Evolutionary conservation across 805 yeast genomes (phyloP).

Genomic region (Candida odintsovae): DNA sequence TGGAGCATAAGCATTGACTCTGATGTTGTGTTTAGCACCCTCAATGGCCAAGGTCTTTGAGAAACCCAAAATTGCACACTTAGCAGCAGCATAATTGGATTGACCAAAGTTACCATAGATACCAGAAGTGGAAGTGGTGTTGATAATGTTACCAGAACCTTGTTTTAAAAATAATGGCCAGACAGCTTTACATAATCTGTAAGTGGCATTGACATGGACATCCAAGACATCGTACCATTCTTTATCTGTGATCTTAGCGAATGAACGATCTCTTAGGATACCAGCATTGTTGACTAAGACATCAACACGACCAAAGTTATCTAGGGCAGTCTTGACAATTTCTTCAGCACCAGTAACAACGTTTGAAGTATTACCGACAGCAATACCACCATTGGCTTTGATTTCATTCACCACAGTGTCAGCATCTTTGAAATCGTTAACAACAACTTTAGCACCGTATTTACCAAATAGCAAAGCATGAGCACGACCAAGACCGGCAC

Average conservation of each 20-base stretch:
- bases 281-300: conserved; percentile 92
- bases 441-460: conserved; percentile 93
- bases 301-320: conserved; percentile 77
- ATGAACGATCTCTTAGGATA: conserved; percentile 83
- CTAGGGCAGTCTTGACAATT: conserved; percentile 72
- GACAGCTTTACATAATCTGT: conserved; percentile 74
- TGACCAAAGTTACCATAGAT: conserved; percentile 98
- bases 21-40: conserved; percentile 74
- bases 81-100: conserved; percentile 92
- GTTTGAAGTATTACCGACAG: conserved; percentile 79
- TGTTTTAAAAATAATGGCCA: conserved; percentile 87
- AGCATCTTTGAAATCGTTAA: conserved; percentile 83
- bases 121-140: conserved; percentile 93
- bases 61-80: conserved; percentile 81
- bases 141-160: conserved; percentile 74
- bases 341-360: conserved; percentile 70
- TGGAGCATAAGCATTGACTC: conserved; percentile 85
- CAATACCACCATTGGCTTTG: conserved; percentile 63
- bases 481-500: conserved; percentile 88
- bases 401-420: conserved; percentile 70
- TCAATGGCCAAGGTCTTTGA: conserved; percentile 85
- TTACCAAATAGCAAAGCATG: conserved; percentile 82
- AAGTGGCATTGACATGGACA: conserved; percentile 82
- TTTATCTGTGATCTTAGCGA: conserved; percentile 73
- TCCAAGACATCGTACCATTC: conserved; percentile 80